Base-by-base conservation (phyloP, 306 rosid species). In the Nissolia schottii region DNA sequence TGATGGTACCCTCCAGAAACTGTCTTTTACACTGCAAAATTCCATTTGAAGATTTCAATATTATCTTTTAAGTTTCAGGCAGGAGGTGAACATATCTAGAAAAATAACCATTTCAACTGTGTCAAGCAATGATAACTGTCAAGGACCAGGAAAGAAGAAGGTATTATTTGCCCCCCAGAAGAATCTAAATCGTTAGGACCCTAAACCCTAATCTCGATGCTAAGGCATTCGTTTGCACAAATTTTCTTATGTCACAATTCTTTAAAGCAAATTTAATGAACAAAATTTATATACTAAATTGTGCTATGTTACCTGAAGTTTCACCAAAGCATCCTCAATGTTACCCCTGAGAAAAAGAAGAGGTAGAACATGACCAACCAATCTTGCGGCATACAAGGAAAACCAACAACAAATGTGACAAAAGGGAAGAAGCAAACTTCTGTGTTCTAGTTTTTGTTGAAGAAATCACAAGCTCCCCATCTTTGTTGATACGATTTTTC, bases 381-480 rank as follows among this genome's bases (percentile, higher is more conserved):
- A 69, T 69, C 45, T 71, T 48, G 66, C 65, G 64, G 34, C 57
- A 31, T 43, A 73, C 34, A 66, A 56, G 31, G 49, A 67, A 64
- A 79, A 24, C 12, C 28, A 20, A 15, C 27, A 71, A 78, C 46
- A 25, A 59, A 54, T 69, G 46, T 10, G 37, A 67, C 25, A 35
- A 64, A 67, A 80, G 78, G 70, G 63, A 29, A 65, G 87, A 84
- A 57, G 63, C 75, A 64, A 67, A 93, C 98, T 91, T 90, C 68
- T 89, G 97, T 1, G 98, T 93, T 79, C 97, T 86, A 63, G 98
- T 93, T 84, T 80, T 93, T 24, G 98, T 93, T 41, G 97, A 93
- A 56, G 98, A 89, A 73, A 93, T 87, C 80, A 93, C 98, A 46
- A 91, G 98, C 69, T 93, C 98, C 66, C 97, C 97, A 55, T 93